Conservation (phyloP, 148 eudicot genomes). For the Simmondsia chinensis region DNA sequence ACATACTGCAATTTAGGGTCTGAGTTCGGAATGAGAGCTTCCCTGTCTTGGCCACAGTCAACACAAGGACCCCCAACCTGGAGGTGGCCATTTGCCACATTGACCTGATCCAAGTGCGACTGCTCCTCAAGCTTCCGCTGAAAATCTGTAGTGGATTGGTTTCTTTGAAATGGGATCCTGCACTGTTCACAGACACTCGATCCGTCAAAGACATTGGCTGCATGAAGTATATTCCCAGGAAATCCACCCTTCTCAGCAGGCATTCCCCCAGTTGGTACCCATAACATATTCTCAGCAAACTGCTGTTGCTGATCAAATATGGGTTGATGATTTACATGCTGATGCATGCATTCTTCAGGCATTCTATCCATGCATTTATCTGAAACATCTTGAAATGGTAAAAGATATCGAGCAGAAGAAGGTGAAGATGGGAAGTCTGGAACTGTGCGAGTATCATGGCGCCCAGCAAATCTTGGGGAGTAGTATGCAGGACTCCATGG, state of each 20-base stretch:
- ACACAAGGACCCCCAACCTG: conserved; percentile 36
- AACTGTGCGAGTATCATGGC: conserved; percentile 44
- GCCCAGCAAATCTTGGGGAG: conserved; percentile 61
- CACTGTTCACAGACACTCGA: conserved; percentile 57
- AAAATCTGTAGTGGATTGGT: conserved; percentile 42
- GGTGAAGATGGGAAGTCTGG: conserved; percentile 66
- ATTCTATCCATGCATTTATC: conserved; percentile 48
- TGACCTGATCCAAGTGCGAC: conserved; percentile 35
- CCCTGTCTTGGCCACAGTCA: conserved; percentile 55
- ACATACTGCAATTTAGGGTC: conserved; percentile 43
- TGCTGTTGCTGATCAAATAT: conserved; percentile 41
- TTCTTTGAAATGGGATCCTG: conserved; percentile 44
- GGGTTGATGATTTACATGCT: conserved; percentile 30
- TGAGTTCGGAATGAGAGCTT: conserved; percentile 37
- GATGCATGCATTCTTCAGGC: conserved; percentile 41
- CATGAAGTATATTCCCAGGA: conserved; percentile 66
- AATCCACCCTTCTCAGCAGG: conserved; percentile 65
- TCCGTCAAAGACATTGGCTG: conserved; percentile 42
- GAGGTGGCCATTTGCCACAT: conserved; percentile 41
- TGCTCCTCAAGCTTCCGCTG: conserved; percentile 58
- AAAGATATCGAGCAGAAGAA: conserved; percentile 38
- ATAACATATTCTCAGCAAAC: conserved; percentile 45
- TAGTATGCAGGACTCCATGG: conserved; percentile 81
- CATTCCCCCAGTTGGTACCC: conserved; percentile 44
- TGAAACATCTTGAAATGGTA: conserved; percentile 34